A percentile compares a stretch with the other conserved stretches of the same genome.
Evolutionary conservation across 2,329 filamentous ascomycete species (phyloP).

Genomic region (Fusarium sp.): DNA sequence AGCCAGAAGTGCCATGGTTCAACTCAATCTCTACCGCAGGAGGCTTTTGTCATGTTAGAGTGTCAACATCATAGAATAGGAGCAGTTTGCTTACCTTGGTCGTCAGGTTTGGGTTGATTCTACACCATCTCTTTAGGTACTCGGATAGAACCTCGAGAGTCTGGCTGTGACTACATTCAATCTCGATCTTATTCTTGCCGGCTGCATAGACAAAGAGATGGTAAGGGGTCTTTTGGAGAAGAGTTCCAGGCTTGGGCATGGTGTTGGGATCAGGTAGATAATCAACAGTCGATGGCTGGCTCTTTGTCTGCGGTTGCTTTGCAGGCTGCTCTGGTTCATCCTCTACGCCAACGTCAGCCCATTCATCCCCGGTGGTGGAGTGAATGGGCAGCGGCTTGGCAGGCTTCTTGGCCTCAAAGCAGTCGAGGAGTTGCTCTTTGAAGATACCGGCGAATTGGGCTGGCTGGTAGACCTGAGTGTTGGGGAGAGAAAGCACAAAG

Average conservation of each 20-base stretch:
- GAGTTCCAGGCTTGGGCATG: slow-evolving; percentile 61
- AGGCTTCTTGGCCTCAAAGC: slow-evolving; percentile 49
- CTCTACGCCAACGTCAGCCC: slow-evolving; percentile 58
- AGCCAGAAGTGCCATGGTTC: slow-evolving; percentile 59
- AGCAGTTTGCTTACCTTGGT: slow-evolving; percentile 46
- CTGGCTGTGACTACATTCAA: slow-evolving; percentile 62
- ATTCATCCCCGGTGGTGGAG: slow-evolving; percentile 54
- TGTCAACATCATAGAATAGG: background rate
- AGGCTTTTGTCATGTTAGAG: slow-evolving; percentile 52
- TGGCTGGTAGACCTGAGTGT: slow-evolving; percentile 45
- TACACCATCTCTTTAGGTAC: slow-evolving; percentile 62
- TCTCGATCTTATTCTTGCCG: slow-evolving; percentile 50
- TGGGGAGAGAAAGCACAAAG: slow-evolving; percentile 56
- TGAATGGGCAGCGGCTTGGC: slow-evolving; percentile 28
- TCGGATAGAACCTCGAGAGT: slow-evolving; percentile 58
- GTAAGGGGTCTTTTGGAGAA: slow-evolving; percentile 62
- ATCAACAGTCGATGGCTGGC: slow-evolving; percentile 20
- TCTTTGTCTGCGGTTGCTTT: background rate
- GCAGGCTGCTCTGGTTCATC: slow-evolving; percentile 21
- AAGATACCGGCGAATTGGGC: slow-evolving; percentile 53
- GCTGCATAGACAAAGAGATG: slow-evolving; percentile 55
- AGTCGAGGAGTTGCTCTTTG: slow-evolving; percentile 50
- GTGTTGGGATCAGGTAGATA: slow-evolving; percentile 56
- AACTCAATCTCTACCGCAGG: slow-evolving; percentile 57
- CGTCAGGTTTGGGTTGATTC: slow-evolving; percentile 55